These are phyloP conservation scores for Candida golubevii DNA, from an alignment of 805 yeast genomes.

Conservation along the genomic window DNA sequence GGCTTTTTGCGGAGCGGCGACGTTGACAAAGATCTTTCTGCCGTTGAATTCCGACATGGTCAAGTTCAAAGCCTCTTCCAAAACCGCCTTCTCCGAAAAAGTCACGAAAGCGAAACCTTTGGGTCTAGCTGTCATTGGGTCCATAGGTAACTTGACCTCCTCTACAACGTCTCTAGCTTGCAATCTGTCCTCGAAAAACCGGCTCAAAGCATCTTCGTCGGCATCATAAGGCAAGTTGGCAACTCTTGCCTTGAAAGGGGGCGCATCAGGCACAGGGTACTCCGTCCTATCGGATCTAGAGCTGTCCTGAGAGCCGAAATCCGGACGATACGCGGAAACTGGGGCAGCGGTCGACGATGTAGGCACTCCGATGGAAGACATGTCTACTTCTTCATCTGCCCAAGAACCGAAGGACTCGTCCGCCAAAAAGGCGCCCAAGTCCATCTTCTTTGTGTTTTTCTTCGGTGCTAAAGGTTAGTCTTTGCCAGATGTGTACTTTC, in stretches of 20 bases:
- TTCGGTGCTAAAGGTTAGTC: constrained; percentile 33
- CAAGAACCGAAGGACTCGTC: constrained; percentile 74
- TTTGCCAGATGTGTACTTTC: constrained; percentile 7
- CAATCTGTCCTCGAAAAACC: constrained; percentile 57
- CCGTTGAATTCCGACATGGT: constrained; percentile 43
- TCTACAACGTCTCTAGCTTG: constrained; percentile 49
- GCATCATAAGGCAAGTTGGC: constrained; percentile 82
- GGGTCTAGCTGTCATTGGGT: constrained; percentile 56
- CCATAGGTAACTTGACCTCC: constrained; percentile 71
- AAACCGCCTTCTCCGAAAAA: constrained; percentile 40
- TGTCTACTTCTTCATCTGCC: constrained; percentile 82
- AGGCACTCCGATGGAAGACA: constrained; percentile 57
- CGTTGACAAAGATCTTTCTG: constrained; percentile 50
- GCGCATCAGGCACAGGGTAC: constrained; percentile 82
- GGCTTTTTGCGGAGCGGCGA: constrained; percentile 53
- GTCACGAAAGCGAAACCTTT: constrained; percentile 55
- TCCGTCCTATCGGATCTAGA: constrained; percentile 55
- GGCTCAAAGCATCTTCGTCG: constrained; percentile 57
- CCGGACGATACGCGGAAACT: constrained; percentile 8
- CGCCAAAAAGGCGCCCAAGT: constrained; percentile 77
- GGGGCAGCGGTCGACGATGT: constrained; percentile 19
- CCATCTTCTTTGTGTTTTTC: constrained; percentile 65
- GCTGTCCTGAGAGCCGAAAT: constrained; percentile 7
- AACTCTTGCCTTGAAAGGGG: constrained; percentile 90
- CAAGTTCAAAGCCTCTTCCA: constrained; percentile 50